These are phyloP conservation scores for Colletotrichum sp. DNA, from an alignment of 2,329 filamentous ascomycete species.

Conservation along the genomic window DNA sequence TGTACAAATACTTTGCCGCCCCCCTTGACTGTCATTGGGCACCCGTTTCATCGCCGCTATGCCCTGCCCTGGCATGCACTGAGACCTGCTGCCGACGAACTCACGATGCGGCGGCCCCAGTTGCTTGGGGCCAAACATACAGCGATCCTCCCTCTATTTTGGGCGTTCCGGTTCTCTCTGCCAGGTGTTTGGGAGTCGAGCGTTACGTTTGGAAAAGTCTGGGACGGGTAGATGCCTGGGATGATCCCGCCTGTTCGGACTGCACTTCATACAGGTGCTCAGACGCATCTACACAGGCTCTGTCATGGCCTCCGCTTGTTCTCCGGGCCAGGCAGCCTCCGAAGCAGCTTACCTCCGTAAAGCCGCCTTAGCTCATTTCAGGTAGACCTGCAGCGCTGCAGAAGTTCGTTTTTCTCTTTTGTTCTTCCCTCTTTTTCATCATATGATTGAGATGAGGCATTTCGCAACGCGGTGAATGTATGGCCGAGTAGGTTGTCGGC, in stretches of 20 bases:
- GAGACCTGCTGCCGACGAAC: constrained; percentile 2
- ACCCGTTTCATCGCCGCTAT: constrained; percentile 1
- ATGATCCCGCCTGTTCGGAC: constrained; percentile 11
- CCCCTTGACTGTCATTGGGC: constrained; percentile 5
- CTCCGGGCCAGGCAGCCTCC: neutral
- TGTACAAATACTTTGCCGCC: neutral
- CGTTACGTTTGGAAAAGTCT: neutral
- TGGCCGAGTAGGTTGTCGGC: neutral
- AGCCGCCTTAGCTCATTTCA: neutral
- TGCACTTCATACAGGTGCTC: constrained; percentile 2
- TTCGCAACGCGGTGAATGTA: neutral
- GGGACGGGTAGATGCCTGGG: constrained; percentile 7
- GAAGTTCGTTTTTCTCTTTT: neutral
- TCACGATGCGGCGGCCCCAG: neutral
- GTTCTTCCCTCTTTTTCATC: neutral
- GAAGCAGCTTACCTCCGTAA: neutral
- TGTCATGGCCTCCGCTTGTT: neutral
- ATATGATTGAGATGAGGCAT: neutral
- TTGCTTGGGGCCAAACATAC: neutral
- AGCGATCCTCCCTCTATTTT: constrained; percentile 12
- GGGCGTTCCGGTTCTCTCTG: neutral
- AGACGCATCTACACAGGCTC: constrained; percentile 1
- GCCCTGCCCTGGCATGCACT: constrained; percentile 5
- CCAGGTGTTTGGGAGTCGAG: neutral
- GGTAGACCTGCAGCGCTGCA: neutral